Conservation (phyloP, 2,329 filamentous ascomycete species). For the Tolypocladium tundrense region DNA sequence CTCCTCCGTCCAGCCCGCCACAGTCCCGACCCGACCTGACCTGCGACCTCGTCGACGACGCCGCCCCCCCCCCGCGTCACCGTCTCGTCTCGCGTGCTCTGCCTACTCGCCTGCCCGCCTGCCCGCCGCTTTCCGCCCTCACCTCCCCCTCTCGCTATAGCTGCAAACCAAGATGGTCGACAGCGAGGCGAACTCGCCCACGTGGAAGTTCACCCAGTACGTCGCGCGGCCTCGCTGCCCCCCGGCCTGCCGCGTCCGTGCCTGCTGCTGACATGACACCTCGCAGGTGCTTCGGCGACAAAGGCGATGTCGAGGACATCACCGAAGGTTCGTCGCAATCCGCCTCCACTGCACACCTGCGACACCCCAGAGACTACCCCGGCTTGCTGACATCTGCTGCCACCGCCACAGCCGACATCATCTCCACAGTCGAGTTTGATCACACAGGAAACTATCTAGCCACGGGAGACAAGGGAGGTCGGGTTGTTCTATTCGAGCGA, state of each 20-base stretch:
- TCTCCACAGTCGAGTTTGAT: constrained; percentile 84
- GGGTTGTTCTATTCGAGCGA: constrained; percentile 78
- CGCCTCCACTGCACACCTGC: background rate
- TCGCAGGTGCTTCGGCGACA: constrained; percentile 93
- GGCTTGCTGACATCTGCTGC: constrained; percentile 9
- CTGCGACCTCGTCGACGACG: background rate
- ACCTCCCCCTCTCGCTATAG: constrained; percentile 16
- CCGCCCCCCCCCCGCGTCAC: background rate
- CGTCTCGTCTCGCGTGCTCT: background rate
- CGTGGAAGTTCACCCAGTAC: constrained; percentile 99
- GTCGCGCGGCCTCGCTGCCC: constrained; percentile 23
- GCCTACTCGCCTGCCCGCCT: background rate
- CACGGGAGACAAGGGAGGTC: constrained; percentile 81
- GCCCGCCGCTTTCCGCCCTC: constrained; percentile 8
- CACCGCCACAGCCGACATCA: constrained; percentile 62
- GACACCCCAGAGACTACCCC: constrained; percentile 4
- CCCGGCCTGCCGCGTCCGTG: background rate
- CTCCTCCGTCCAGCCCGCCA: background rate
- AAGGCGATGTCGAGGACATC: constrained; percentile 98
- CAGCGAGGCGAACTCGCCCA: constrained; percentile 85
- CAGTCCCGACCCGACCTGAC: background rate
- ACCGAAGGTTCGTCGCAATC: constrained; percentile 63
- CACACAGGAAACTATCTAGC: constrained; percentile 84
- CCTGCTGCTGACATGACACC: constrained; percentile 13
- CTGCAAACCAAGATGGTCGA: constrained; percentile 74